Base-by-base conservation (phyloP, 2,329 filamentous ascomycete species). In the Venturia aucupariae region DNA sequence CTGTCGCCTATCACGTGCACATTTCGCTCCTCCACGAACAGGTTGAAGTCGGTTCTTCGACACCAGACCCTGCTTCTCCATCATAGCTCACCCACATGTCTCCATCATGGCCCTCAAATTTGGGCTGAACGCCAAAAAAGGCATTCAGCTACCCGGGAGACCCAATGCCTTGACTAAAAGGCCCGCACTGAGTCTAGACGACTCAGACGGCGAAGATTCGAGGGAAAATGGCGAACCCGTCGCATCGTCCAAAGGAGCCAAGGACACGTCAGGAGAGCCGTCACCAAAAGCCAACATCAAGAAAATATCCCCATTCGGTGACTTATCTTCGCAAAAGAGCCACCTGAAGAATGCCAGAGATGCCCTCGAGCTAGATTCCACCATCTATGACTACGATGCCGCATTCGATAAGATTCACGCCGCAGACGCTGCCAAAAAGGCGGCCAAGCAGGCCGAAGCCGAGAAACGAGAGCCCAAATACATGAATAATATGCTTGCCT, bases 311-410 rank as follows among this genome's bases (percentile, higher is more conserved):
- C 72, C 75, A 71, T 87, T 85, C 69, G 83, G 82, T 42, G 88
- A 92, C 70, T 81, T 90, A 1, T 89, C 89, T 3, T 84, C 84
- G 69, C 77, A 84, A 1, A 79, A 87, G 39, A 79, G 84, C 38
- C 84, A 88, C 32, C 83, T 84, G 63, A 85, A 83, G 69, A 81
- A 88, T 69, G 83, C 84, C 44, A 80, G 86, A 67, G 84, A 84
- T 19, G 89, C 89, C 2, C 80, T 86, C 67, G 81, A 84, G 66
- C 72, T 88, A 10, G 90, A 94, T 70, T 79, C 89, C 1, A 87
- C 85, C 60, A 86, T 94, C 69, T 94, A 92, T 79, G 90, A 94
- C 76, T 95, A 94, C 77, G 90, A 95, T 73, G 83, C 83, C 1
- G 89, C 90, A 27, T 92, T 91, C 76, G 90, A 93, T 69, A 88